Conservation (phyloP, 768 basidiomycete genomes). For the Russula sp. region DNA sequence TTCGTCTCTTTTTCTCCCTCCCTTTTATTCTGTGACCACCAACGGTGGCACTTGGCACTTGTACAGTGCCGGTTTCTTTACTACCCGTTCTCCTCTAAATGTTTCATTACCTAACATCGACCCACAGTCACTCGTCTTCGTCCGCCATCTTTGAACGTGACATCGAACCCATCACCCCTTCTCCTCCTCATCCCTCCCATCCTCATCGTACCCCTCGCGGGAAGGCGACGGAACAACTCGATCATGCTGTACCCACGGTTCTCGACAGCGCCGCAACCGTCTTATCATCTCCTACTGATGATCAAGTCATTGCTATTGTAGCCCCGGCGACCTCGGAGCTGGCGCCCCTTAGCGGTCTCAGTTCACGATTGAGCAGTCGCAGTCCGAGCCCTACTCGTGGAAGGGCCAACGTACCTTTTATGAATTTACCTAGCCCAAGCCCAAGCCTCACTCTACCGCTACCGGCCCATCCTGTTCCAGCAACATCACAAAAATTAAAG, state of each 20-base stretch:
- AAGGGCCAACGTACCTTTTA: constrained; percentile 33
- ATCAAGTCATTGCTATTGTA: constrained; percentile 60
- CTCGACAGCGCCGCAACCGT: constrained; percentile 80
- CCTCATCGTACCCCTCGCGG: constrained; percentile 74
- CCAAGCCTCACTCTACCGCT: constrained; percentile 29
- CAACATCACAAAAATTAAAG: constrained; percentile 7
- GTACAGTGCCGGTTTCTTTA: constrained; percentile 6
- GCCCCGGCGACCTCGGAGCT: constrained; percentile 46
- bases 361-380: constrained; percentile 58
- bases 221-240: constrained; percentile 69
- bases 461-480: constrained; percentile 13
- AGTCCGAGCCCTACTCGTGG: constrained; percentile 59
- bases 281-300: constrained; percentile 46
- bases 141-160: constrained; percentile 93
- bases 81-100: background rate
- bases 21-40: background rate
- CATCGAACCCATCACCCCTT: constrained; percentile 62
- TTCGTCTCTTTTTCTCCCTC: constrained; percentile 1
- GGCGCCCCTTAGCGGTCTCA: constrained; percentile 52
- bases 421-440: constrained; percentile 31
- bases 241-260: constrained; percentile 80
- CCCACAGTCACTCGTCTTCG: constrained; percentile 62
- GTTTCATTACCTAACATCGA: constrained; percentile 20
- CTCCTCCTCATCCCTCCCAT: constrained; percentile 46
- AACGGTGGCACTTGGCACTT: constrained; percentile 1